Evolutionary conservation across 2,329 filamentous ascomycete species (phyloP), one percentile per base, ranked within the genome.

Genomic region (Elsinoe perseae): DNA sequence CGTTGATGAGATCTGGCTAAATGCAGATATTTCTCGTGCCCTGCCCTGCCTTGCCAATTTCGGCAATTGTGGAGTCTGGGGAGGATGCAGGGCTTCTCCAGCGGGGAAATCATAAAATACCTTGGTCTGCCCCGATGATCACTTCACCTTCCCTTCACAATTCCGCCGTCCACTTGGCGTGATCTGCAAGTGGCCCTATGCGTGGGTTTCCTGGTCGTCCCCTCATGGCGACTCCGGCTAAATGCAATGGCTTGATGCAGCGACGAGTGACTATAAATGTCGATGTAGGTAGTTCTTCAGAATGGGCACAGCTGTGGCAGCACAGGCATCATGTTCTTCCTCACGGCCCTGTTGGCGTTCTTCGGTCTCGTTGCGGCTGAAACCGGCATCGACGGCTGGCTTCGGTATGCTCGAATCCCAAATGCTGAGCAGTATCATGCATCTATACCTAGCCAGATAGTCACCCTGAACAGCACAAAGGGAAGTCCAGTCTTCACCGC

Each of bases 331-430:
- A 50, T 50, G 44, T 32, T 30, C 9, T 1, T 50, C 27, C 21
- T 50, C 5, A n/a, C 32, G 25, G 1, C 12, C 32, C 30, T 52
- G 16, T 38, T 59, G 12, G 36, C 18, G 12, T 10, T 50, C 18
- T n/a, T 56, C 5, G 59, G 61, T 64, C 63, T 75, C 34, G 75
- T 65, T 38, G 67, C 68, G 43, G 82, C 81, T 36, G 83, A 87
- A 63, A 77, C 80, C 63, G 84, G 84, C 9, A 69, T 82, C 21
- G 71, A 77, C 57, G 83, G 73, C 48, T 87, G 84, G 84, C 68
- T 86, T 56, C 77, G 84, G 50, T 86, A 86, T 65, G 82, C 82
- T 28, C 73, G 76, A 7, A 64, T 84, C 12, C 69, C 75, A 4
- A 60, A 69, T 54, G 67, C 71, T 23, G 63, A 67, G 9, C 65